Conservation (phyloP, 2,329 filamentous ascomycete genomes). For the Tricladium varicosporioides region DNA sequence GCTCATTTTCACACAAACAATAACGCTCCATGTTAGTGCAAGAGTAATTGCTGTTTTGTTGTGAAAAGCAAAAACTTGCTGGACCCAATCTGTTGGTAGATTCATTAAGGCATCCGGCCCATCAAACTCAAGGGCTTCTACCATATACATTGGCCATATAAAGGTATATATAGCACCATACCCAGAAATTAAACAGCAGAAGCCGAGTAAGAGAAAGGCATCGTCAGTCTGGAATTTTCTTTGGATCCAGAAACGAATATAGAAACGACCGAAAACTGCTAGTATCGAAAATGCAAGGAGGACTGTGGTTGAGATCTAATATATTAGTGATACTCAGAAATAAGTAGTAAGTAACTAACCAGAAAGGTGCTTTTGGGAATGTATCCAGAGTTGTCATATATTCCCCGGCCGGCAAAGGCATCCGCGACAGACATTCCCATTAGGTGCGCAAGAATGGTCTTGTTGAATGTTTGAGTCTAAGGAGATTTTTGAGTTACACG, state of each 20-base stretch:
- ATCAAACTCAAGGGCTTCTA: background rate
- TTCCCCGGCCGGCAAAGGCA: too few species aligned
- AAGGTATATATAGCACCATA: background rate
- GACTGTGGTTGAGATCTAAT: background rate
- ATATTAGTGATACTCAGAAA: background rate
- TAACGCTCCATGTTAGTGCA: background rate
- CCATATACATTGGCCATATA: background rate
- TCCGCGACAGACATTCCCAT: too few species aligned
- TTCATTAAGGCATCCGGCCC: background rate
- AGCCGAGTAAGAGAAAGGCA: background rate
- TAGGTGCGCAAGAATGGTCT: too few species aligned
- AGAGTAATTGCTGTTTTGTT: background rate
- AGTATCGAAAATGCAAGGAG: background rate
- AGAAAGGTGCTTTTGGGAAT: background rate
- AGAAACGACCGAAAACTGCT: background rate
- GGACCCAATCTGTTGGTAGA: background rate
- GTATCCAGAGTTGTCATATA: background rate
- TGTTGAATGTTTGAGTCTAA: too few species aligned
- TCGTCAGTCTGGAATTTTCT: background rate
- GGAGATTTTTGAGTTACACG: too few species aligned
- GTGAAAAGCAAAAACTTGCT: background rate
- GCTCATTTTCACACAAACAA: constrained; percentile 6
- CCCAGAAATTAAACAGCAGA: background rate
- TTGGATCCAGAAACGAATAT: background rate
- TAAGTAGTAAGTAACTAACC: background rate